phyloP scores from a whole-genome alignment of 805 yeast species.

The Yamadazyma tumulicola region DNA sequence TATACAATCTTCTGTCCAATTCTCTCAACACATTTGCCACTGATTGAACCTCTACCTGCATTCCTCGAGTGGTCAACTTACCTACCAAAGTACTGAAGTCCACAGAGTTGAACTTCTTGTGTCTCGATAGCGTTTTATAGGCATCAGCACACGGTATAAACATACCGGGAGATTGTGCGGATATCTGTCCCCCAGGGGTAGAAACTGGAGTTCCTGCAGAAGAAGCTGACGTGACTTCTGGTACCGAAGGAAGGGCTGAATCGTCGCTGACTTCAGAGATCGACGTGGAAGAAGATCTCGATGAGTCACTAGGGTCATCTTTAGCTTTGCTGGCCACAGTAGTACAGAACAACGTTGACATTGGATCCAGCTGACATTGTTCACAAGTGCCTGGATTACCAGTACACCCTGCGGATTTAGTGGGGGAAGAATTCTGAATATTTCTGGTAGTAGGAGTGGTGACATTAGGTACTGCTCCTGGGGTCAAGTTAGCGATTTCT shows the following conservation, averaged over 20 bases:
- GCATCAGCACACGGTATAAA: conserved; percentile 91
- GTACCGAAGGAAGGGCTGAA: conserved; percentile 14
- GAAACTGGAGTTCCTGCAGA: conserved; percentile 8
- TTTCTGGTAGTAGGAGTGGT: conserved; percentile 14
- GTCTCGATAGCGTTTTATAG: conserved; percentile 79
- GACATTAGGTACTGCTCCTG: conserved; percentile 36
- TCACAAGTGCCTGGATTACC: conserved; percentile 86
- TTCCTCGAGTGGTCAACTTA: conserved; percentile 73
- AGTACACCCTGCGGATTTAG: conserved; percentile 51
- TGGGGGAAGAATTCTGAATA: background rate
- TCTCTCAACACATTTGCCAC: conserved; percentile 83
- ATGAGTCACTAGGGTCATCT: conserved; percentile 10
- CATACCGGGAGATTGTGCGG: conserved; percentile 24
- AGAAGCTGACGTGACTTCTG: conserved; percentile 9
- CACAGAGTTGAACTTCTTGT: conserved; percentile 68
- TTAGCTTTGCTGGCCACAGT: conserved; percentile 63
- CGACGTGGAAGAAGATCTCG: conserved; percentile 1
- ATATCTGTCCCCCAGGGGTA: conserved; percentile 14
- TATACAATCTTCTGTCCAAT: conserved; percentile 64
- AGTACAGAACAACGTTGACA: conserved; percentile 84
- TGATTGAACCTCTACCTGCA: conserved; percentile 88
- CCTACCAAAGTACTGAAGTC: conserved; percentile 75
- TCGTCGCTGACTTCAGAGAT: background rate
- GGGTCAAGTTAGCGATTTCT: conserved; percentile 38
- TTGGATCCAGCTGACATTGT: conserved; percentile 82